Conservation (phyloP, 495 filamentous ascomycete species). For the Neurospora sublineolata region DNA sequence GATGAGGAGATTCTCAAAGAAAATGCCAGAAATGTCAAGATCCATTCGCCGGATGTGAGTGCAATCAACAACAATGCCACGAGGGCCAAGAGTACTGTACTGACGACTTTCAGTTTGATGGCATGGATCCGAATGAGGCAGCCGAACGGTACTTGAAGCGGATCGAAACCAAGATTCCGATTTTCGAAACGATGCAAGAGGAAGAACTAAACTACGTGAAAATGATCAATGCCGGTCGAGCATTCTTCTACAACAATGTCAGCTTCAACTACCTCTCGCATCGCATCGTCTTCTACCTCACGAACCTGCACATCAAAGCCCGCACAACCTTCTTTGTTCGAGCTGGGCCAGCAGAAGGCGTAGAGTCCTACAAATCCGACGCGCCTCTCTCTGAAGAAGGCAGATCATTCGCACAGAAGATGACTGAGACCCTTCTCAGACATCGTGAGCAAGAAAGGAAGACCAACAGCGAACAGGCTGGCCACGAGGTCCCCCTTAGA, state of each 20-base stretch:
- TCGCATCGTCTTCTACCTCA: slow-evolving; percentile 92
- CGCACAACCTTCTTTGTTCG: slow-evolving; percentile 89
- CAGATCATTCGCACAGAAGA: slow-evolving; percentile 71
- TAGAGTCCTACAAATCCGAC: slow-evolving; percentile 85
- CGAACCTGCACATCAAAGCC: slow-evolving; percentile 93
- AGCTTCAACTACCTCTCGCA: slow-evolving; percentile 92
- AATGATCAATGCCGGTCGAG: slow-evolving; percentile 97
- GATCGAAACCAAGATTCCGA: slow-evolving; percentile 82
- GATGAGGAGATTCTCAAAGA: slow-evolving; percentile 91
- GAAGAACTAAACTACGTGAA: slow-evolving; percentile 92
- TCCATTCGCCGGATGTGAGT: slow-evolving; percentile 87
- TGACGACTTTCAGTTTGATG: slow-evolving; percentile 54
- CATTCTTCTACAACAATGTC: slow-evolving; percentile 86
- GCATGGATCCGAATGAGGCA: slow-evolving; percentile 84
- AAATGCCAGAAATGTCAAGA: slow-evolving; percentile 95
- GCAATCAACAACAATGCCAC: not conserved
- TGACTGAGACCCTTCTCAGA: slow-evolving; percentile 68
- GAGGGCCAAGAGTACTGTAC: slow-evolving; percentile 13
- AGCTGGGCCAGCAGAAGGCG: slow-evolving; percentile 54
- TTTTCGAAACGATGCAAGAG: slow-evolving; percentile 95
- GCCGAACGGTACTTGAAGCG: slow-evolving; percentile 81
- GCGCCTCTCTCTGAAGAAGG: slow-evolving; percentile 74
- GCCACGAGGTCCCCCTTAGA: slow-evolving; percentile 54
- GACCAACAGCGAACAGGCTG: slow-evolving; percentile 55
- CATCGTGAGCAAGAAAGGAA: slow-evolving; percentile 75